phyloP scores from a whole-genome alignment of 2,329 filamentous ascomycete genomes.

The Fusarium clavum region DNA sequence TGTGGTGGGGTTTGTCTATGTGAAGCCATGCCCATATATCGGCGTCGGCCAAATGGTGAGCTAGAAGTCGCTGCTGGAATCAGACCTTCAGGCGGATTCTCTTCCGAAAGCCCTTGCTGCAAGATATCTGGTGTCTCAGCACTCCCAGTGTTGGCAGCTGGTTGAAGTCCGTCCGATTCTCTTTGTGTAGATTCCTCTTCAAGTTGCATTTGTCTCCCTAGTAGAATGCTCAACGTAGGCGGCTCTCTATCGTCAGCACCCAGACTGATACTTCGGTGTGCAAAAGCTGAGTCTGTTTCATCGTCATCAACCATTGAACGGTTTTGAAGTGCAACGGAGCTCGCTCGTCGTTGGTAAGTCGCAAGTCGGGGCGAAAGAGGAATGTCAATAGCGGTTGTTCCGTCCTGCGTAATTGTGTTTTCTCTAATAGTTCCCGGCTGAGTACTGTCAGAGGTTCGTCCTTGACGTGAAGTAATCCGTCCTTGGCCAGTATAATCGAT shows the following conservation, averaged over 20 bases:
- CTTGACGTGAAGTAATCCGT: slow-evolving; percentile 48
- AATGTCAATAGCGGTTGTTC: slow-evolving; percentile 77
- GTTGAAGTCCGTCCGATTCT: slow-evolving; percentile 51
- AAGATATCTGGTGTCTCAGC: slow-evolving; percentile 55
- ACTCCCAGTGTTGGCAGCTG: slow-evolving; percentile 57
- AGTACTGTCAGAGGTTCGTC: slow-evolving; percentile 42
- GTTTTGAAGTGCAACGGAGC: slow-evolving; percentile 75
- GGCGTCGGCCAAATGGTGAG: slow-evolving; percentile 60
- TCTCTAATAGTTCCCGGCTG: slow-evolving; percentile 51
- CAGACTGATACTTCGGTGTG: slow-evolving; percentile 74
- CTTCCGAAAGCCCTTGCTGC: slow-evolving; percentile 58
- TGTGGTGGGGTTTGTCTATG: slow-evolving; percentile 58
- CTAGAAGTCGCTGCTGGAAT: slow-evolving; percentile 55
- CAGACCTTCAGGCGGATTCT: slow-evolving; percentile 59
- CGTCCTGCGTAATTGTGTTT: slow-evolving; percentile 59
- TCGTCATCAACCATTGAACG: slow-evolving; percentile 67
- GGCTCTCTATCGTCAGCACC: slow-evolving; percentile 73
- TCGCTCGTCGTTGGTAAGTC: slow-evolving; percentile 70
- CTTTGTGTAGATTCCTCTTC: slow-evolving; percentile 48
- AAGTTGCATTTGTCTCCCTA: slow-evolving; percentile 58
- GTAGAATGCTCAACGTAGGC: slow-evolving; percentile 72
- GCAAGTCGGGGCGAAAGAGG: slow-evolving; percentile 74
- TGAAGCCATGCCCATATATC: slow-evolving; percentile 59
- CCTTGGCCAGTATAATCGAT: slow-evolving; percentile 51
- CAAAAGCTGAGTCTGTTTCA: slow-evolving; percentile 70